Conservation (phyloP, 352 stramenopile species). For the Plasmopara viticola region DNA sequence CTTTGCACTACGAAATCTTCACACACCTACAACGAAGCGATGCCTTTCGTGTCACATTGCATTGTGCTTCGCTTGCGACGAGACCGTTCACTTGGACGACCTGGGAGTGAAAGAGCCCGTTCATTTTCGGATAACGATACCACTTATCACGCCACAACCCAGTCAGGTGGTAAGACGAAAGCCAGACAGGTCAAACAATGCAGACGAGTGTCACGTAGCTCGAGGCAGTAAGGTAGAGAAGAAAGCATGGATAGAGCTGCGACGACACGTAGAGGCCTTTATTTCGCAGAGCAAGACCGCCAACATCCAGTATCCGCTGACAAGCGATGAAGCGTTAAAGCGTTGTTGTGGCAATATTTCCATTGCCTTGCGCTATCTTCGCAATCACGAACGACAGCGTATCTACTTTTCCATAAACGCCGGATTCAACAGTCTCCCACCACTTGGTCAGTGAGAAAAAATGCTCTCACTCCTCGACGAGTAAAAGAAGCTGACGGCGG, state of each 20-base stretch:
- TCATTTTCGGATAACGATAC: conserved; percentile 20
- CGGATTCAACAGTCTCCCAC: background rate
- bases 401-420: conserved; percentile 6
- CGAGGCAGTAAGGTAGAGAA: too few species aligned
- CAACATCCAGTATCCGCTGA: too few species aligned
- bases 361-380: conserved; percentile 23
- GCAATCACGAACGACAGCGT: conserved; percentile 21
- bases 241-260: too few species aligned
- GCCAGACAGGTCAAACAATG: too few species aligned
- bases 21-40: conserved; percentile 12
- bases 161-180: too few species aligned
- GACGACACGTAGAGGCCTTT: too few species aligned
- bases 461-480: background rate
- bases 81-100: conserved; percentile 50
- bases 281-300: too few species aligned
- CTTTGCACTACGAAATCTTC: too few species aligned
- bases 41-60: conserved; percentile 46
- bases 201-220: too few species aligned
- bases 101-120: conserved; percentile 42
- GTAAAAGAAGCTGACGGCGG: conserved; percentile 19
- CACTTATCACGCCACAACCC: too few species aligned
- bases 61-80: conserved; percentile 41
- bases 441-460: too few species aligned
- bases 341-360: conserved; percentile 15
- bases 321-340: background rate